These are phyloP conservation scores for Xerocomus nothofagi DNA, from an alignment of 1,284 basidiomycete species.

Conservation along the genomic window DNA sequence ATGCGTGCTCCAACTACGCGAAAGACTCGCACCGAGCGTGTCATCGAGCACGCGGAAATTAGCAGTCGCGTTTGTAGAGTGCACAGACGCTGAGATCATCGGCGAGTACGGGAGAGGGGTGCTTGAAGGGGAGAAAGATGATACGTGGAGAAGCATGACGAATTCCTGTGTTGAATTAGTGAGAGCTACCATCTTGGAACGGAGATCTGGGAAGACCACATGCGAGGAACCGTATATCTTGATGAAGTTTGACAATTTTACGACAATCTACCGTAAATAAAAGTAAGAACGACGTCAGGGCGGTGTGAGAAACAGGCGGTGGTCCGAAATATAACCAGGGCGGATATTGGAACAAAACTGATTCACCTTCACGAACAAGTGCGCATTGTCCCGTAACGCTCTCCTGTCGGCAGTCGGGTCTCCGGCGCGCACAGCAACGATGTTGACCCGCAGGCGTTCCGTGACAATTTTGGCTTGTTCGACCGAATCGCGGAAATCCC, in stretches of 20 bases:
- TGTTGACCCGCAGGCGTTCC: conserved; percentile 52
- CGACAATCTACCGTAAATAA: conserved; percentile 51
- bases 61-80: conserved; percentile 6
- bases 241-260: conserved; percentile 65
- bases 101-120: conserved; percentile 62
- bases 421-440: conserved; percentile 51
- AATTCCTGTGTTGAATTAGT: conserved; percentile 79
- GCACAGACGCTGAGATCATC: conserved; percentile 35
- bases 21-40: conserved; percentile 50
- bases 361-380: conserved; percentile 69
- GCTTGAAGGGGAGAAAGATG: conserved; percentile 66
- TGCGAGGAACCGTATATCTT: conserved; percentile 58
- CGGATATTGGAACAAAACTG: not conserved
- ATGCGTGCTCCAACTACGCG: conserved; percentile 60
- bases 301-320: not conserved
- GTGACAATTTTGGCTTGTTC: conserved; percentile 59
- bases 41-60: conserved; percentile 41
- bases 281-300: conserved; percentile 2
- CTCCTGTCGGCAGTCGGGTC: conserved; percentile 51
- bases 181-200: conserved; percentile 67
- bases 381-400: conserved; percentile 66
- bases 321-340: not conserved
- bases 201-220: conserved; percentile 55
- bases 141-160: conserved; percentile 74
- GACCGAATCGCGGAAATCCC: conserved; percentile 51